Percentiles rank a stretch among this genome's conserved stretches.
Conservation (phyloP, 2,329 filamentous ascomycete genomes). For the Metarhizium humberi region DNA sequence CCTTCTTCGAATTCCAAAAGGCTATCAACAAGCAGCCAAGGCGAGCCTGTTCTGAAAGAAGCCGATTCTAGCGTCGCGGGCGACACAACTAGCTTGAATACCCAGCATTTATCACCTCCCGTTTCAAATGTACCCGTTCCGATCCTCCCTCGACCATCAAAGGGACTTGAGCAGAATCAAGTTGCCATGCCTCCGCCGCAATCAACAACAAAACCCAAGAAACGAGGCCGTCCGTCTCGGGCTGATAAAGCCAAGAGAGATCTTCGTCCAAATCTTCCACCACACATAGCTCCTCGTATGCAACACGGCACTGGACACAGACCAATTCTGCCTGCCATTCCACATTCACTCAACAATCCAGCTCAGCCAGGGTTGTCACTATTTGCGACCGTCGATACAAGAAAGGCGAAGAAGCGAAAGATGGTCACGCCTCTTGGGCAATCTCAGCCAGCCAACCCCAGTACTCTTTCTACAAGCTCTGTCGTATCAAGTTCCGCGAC, state of each 20-base stretch:
- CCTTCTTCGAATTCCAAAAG: constrained; percentile 21
- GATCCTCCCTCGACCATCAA: constrained; percentile 16
- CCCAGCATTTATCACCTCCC: constrained; percentile 1
- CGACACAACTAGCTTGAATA: not conserved
- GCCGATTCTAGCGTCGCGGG: not conserved
- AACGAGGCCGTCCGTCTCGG: constrained; percentile 36
- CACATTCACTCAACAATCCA: not conserved
- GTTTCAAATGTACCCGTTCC: not conserved
- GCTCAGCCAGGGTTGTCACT: not conserved
- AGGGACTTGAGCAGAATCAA: constrained; percentile 1
- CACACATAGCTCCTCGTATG: constrained; percentile 22
- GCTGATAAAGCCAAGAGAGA: constrained; percentile 29
- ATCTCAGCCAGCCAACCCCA: not conserved
- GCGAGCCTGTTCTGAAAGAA: constrained; percentile 15
- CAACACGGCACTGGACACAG: constrained; percentile 5
- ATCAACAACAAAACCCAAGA: constrained; percentile 19
- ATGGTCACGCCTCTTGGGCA: not conserved
- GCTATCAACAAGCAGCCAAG: constrained; percentile 24
- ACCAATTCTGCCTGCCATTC: constrained; percentile 9
- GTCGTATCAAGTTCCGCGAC: constrained; percentile 4
- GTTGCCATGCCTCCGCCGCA: not conserved
- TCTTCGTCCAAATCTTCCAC: constrained; percentile 22
- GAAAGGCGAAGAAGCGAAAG: constrained; percentile 5
- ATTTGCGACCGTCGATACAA: not conserved
- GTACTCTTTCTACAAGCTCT: not conserved